phyloP scores from a whole-genome alignment of 768 basidiomycete species.

The Amylocystis lapponica region DNA sequence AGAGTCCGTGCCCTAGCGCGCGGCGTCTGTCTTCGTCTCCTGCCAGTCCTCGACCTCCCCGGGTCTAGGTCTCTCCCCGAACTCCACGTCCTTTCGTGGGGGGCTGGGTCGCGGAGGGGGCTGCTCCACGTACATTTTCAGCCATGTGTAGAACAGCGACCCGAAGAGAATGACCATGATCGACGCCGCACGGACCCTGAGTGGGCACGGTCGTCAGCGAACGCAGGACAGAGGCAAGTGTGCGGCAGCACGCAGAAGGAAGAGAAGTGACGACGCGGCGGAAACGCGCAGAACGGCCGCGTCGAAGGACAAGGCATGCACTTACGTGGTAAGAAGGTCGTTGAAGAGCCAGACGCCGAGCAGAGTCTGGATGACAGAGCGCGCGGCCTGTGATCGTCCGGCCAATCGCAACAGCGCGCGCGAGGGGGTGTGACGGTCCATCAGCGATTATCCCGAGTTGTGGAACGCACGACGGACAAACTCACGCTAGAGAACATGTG shows the following conservation, averaged over 20 bases:
- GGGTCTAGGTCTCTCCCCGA: slow-evolving; percentile 15
- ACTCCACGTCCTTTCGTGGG: slow-evolving; percentile 32
- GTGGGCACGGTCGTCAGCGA: neutral
- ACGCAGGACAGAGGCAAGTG: too few relatives aligned
- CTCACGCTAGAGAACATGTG: slow-evolving; percentile 81
- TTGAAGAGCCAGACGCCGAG: slow-evolving; percentile 73
- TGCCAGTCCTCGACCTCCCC: slow-evolving; percentile 23
- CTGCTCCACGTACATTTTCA: slow-evolving; percentile 34
- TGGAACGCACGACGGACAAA: neutral
- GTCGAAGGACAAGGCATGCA: slow-evolving; percentile 9
- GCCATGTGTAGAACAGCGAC: slow-evolving; percentile 67
- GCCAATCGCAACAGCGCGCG: too few relatives aligned
- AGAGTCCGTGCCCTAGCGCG: neutral
- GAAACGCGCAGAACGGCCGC: neutral
- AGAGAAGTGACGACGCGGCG: slow-evolving; percentile 2
- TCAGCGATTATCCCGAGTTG: neutral
- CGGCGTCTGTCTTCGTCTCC: slow-evolving; percentile 19
- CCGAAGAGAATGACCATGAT: slow-evolving; percentile 65
- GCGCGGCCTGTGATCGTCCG: slow-evolving; percentile 48
- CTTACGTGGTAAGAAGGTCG: slow-evolving; percentile 69
- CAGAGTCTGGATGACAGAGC: slow-evolving; percentile 79
- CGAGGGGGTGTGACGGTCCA: too few relatives aligned
- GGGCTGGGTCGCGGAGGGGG: slow-evolving; percentile 12
- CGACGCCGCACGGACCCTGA: slow-evolving; percentile 56
- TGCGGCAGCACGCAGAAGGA: neutral